A percentile compares a stretch with the other conserved stretches of the same genome.
phyloP scores from a whole-genome alignment of 2,329 filamentous ascomycete genomes.

The Domatiomyces globalis region DNA sequence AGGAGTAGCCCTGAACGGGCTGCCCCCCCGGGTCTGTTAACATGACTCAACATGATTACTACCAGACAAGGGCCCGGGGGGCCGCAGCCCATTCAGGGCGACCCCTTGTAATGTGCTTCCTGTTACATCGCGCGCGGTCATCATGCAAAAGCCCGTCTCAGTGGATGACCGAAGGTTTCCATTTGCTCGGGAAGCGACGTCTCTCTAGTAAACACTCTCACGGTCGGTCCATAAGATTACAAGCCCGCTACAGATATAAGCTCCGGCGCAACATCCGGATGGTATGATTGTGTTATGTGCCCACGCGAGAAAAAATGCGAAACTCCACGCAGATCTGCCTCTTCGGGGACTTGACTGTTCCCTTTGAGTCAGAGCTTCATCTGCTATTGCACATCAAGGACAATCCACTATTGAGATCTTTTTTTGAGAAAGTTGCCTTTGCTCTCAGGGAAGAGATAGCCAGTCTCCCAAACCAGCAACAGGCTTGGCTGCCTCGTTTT shows the following conservation, averaged over 20 bases:
- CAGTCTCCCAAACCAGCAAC: conserved; percentile 12
- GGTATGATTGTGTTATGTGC: not conserved
- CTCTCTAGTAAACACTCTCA: not conserved
- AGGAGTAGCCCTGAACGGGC: too few relatives aligned
- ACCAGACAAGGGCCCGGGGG: too few relatives aligned
- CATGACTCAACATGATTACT: too few relatives aligned
- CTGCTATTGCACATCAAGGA: not conserved
- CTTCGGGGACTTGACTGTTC: not conserved
- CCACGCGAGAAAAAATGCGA: not conserved
- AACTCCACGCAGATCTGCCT: not conserved
- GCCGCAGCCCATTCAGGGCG: too few relatives aligned
- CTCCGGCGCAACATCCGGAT: not conserved
- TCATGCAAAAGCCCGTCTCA: not conserved
- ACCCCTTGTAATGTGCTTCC: not conserved
- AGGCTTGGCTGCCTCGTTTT: conserved; percentile 16
- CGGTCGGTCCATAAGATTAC: not conserved
- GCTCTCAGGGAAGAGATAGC: conserved; percentile 29
- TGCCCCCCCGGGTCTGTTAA: too few relatives aligned
- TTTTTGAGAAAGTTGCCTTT: conserved; percentile 29
- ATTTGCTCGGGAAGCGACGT: not conserved
- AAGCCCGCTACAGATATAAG: not conserved
- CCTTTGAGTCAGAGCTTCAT: not conserved
- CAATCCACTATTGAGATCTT: conserved; percentile 24
- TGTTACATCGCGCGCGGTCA: not conserved
- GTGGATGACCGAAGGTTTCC: not conserved